phyloP scores from a whole-genome alignment of 129 eudicot genomes.

The Lactuca saligna region DNA sequence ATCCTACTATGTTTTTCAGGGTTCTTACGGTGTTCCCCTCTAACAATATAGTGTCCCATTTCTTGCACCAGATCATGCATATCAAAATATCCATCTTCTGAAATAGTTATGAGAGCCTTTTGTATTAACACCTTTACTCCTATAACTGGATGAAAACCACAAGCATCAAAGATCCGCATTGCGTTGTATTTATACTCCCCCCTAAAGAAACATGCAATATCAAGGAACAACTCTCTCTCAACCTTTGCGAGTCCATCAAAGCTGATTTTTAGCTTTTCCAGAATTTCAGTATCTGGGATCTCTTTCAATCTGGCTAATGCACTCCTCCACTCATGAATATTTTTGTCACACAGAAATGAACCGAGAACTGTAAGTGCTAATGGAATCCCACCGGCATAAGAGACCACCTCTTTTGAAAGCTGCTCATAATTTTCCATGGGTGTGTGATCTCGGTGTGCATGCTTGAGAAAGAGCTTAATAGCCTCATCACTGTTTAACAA shows the following conservation, averaged over 20 bases:
- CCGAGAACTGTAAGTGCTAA: conserved; percentile 5
- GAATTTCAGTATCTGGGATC: background rate
- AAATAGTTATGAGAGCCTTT: conserved; percentile 12
- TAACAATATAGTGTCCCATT: conserved; percentile 17
- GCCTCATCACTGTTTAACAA: background rate
- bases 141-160: conserved; percentile 18
- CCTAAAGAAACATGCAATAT: conserved; percentile 13
- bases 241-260: conserved; percentile 1
- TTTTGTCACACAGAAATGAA: conserved; percentile 7
- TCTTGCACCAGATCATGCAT: conserved; percentile 20
- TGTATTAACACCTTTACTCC: conserved; percentile 21
- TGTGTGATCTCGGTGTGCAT: background rate
- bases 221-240: conserved; percentile 11
- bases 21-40: conserved; percentile 3
- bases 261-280: conserved; percentile 13
- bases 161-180: conserved; percentile 20
- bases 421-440: background rate
- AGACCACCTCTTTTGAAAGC: conserved; percentile 12
- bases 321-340: conserved; percentile 9
- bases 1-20: background rate
- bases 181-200: background rate
- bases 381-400: conserved; percentile 10
- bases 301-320: conserved; percentile 10
- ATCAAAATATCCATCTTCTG: background rate
- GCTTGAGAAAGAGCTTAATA: background rate